A percentile compares a stretch with the other conserved stretches of the same genome.
Conservation (phyloP, 192 early-diverging fungal genomes). For the Backusella westeae region DNA sequence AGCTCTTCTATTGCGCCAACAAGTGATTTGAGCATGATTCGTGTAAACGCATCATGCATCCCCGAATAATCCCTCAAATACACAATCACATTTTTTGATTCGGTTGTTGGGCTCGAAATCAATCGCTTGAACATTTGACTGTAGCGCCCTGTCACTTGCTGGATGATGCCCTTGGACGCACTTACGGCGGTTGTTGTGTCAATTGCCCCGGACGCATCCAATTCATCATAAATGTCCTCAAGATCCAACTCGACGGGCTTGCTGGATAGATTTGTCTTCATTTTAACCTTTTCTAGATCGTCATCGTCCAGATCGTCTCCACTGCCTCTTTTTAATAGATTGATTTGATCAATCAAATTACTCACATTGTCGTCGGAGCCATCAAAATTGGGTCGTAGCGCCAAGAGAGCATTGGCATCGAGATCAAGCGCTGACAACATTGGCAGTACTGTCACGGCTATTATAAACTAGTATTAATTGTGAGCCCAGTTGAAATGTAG, state of each 20-base stretch:
- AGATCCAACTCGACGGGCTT: not conserved
- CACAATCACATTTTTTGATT: conserved; percentile 34
- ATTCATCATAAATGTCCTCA: conserved; percentile 3
- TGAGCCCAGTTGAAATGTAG: not conserved
- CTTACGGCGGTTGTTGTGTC: not conserved
- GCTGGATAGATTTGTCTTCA: not conserved
- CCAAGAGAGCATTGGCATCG: conserved; percentile 23
- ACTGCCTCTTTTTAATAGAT: not conserved
- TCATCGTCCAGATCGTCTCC: not conserved
- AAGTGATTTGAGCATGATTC: conserved; percentile 38
- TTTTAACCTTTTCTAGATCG: not conserved
- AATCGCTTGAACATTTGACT: not conserved
- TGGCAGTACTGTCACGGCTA: conserved; percentile 13
- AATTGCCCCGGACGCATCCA: not conserved
- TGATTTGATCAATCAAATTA: not conserved
- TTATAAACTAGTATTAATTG: not conserved
- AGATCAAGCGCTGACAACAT: conserved; percentile 8
- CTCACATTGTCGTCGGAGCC: conserved; percentile 2
- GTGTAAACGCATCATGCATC: conserved; percentile 38
- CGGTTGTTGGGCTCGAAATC: not conserved
- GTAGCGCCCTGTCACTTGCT: not conserved
- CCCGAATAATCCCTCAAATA: conserved; percentile 51
- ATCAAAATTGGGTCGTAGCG: conserved; percentile 1
- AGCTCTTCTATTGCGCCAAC: conserved; percentile 43
- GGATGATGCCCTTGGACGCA: conserved; percentile 1